A percentile compares a stretch with the other conserved stretches of the same genome.
These are phyloP conservation scores for Penicillium digitatum DNA, from an alignment of 2,329 filamentous ascomycete genomes.

Conservation along the genomic window DNA sequence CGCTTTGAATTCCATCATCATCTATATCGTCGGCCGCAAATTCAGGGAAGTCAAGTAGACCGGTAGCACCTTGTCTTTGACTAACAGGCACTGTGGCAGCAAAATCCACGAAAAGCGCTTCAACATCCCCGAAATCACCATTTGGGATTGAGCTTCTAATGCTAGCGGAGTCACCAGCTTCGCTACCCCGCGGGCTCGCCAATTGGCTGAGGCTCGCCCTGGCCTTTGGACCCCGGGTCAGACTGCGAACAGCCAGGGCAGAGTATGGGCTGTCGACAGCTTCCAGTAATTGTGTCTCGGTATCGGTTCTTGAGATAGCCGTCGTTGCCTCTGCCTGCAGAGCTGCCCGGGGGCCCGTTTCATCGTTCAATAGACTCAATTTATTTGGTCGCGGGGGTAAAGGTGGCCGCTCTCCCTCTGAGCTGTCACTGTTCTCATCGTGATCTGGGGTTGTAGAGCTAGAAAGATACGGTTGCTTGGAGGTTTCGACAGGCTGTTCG, in stretches of 20 bases:
- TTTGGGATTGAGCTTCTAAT: conserved; percentile 50
- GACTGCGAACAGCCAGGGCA: conserved; percentile 38
- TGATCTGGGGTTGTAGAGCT: conserved; percentile 17
- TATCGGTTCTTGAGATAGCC: conserved; percentile 74
- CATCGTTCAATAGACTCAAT: conserved; percentile 36
- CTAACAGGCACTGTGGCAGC: conserved; percentile 43
- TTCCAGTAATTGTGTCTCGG: conserved; percentile 69
- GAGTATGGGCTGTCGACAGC: conserved; percentile 66
- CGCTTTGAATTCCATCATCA: conserved; percentile 61
- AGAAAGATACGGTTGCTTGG: conserved; percentile 6
- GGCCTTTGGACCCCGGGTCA: conserved; percentile 29
- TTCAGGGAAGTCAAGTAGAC: conserved; percentile 34
- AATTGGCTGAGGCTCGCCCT: conserved; percentile 42
- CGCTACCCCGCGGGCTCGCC: conserved; percentile 48
- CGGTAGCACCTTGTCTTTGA: conserved; percentile 38
- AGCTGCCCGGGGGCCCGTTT: conserved; percentile 31
- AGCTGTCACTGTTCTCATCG: conserved; percentile 23
- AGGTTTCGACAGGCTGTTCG: conserved; percentile 11
- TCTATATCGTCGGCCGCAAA: conserved; percentile 52
- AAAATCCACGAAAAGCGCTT: conserved; percentile 74
- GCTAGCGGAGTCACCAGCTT: conserved; percentile 49
- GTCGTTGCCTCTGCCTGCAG: conserved; percentile 70
- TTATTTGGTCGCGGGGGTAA: conserved; percentile 46
- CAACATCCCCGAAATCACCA: conserved; percentile 65
- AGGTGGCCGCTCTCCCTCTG: conserved; percentile 41